phyloP scores from a whole-genome alignment of 352 stramenopile species.

The Phytopythium montanum region DNA sequence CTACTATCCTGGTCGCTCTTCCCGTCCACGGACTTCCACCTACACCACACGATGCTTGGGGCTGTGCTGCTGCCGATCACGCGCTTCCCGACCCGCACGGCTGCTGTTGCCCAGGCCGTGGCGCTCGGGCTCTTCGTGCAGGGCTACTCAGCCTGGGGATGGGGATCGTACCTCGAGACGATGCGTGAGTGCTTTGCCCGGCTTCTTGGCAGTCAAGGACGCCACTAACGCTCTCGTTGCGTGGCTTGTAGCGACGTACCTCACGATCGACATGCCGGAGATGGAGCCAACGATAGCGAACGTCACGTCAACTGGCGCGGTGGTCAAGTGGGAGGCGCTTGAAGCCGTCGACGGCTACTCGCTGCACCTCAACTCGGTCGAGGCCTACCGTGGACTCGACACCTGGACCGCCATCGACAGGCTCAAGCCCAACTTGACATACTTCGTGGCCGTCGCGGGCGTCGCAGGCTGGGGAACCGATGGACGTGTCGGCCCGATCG shows the following conservation, averaged over 20 bases:
- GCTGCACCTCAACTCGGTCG: constrained; percentile 67
- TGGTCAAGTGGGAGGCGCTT: constrained; percentile 48
- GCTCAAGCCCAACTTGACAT: constrained; percentile 63
- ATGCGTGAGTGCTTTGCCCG: constrained; percentile 39
- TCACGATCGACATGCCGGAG: constrained; percentile 41
- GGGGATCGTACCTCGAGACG: constrained; percentile 57
- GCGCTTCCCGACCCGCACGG: constrained; percentile 51
- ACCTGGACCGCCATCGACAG: constrained; percentile 32
- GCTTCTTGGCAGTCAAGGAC: neutral
- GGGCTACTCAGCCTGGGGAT: constrained; percentile 74
- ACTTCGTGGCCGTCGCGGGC: constrained; percentile 67
- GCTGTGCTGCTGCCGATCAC: constrained; percentile 65
- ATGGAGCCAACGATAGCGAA: constrained; percentile 30
- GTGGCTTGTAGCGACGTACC: constrained; percentile 42
- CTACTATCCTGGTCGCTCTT: constrained; percentile 55
- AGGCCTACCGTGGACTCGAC: constrained; percentile 60
- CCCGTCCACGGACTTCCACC: constrained; percentile 53
- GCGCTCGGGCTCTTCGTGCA: constrained; percentile 65
- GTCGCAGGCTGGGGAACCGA: constrained; percentile 61
- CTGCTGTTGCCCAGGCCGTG: constrained; percentile 46
- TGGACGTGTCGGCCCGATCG: constrained; percentile 40
- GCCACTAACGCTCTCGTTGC: neutral
- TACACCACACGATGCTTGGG: constrained; percentile 76
- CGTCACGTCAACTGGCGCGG: constrained; percentile 32
- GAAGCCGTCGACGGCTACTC: constrained; percentile 61